Evolutionary conservation across 2,329 filamentous ascomycete genomes (phyloP), one percentile per base, ranked within the genome.

Genomic region (Fusarium sp.): DNA sequence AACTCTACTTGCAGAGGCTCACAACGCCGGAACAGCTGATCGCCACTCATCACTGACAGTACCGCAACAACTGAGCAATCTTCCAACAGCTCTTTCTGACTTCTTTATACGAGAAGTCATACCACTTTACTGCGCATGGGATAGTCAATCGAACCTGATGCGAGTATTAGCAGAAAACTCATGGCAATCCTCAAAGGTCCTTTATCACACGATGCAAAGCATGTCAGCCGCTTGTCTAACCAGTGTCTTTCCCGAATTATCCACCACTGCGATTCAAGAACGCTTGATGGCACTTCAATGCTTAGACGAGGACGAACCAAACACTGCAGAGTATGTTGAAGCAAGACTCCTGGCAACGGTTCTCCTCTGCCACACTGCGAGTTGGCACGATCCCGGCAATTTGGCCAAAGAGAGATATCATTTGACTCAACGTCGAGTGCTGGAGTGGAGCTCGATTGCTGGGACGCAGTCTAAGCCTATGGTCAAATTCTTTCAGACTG

Each of bases 11-110:
- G 3, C n/a, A 14, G n/a, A 22, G 3, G 2, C 32, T 20, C 6
- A 22, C 32, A 53, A 20, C 30, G 2, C 22, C 6, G 0, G 18
- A 11, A 12, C 4, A 1, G 0, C 9, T 26, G 6, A 20, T 12
- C n/a, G 12, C 32, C 30, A 36, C 32, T 15, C n/a, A 36, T 24
- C 18, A 11, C 6, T 35, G 1, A 6, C 17, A 11, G 4, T 35
- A 24, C 32, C 18, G 2, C 50, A 26, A 8, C 50, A 22, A 9
- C 13, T 36, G n/a, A 26, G n/a, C 17, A 53, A 53, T 22, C 50
- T 36, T 6, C 50, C 50, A 5, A 53, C 32, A 13, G 50, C 50
- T 26, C 32, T 53, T 53, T 53, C 50, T 15, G 50, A 53, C 32
- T 53, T 53, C 32, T 53, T 53, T 24, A 36, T 53, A 36, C 30